phyloP scores from a whole-genome alignment of 371 early-diverging fungal species.

The Funneliformis caledonium region DNA sequence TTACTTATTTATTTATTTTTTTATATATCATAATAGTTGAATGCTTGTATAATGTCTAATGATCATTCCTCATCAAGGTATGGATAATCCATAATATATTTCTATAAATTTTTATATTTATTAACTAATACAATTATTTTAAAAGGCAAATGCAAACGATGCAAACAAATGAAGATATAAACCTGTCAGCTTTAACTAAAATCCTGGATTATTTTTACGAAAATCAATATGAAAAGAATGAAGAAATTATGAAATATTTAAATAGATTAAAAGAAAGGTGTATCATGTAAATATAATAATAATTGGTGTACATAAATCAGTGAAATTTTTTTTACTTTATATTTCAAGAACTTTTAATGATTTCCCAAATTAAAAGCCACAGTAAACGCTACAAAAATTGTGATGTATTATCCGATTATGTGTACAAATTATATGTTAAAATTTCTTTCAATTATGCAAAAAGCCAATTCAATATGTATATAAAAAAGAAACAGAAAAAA shows the following conservation, averaged over 20 bases:
- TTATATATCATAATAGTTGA: background rate
- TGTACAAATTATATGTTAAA: background rate
- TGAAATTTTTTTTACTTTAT: too few relatives aligned
- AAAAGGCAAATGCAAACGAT: too few relatives aligned
- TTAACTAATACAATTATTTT: background rate
- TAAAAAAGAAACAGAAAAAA: too few relatives aligned
- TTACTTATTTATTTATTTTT: background rate
- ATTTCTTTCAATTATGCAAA: background rate
- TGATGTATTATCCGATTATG: too few relatives aligned
- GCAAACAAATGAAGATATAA: background rate
- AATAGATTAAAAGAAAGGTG: background rate
- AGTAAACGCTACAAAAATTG: too few relatives aligned
- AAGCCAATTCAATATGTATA: background rate
- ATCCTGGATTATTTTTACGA: slow-evolving; percentile 37
- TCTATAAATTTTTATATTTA: background rate
- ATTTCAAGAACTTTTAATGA: too few relatives aligned
- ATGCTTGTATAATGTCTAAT: background rate
- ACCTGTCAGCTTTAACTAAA: slow-evolving; percentile 11
- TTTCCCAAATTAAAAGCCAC: too few relatives aligned
- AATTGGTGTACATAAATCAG: background rate
- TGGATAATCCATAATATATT: background rate
- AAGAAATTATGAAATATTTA: background rate
- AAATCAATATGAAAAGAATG: background rate
- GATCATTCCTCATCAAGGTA: background rate
- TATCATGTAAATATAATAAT: background rate